phyloP scores from a whole-genome alignment of 306 rosid genomes.

The Potentilla sterilis region DNA sequence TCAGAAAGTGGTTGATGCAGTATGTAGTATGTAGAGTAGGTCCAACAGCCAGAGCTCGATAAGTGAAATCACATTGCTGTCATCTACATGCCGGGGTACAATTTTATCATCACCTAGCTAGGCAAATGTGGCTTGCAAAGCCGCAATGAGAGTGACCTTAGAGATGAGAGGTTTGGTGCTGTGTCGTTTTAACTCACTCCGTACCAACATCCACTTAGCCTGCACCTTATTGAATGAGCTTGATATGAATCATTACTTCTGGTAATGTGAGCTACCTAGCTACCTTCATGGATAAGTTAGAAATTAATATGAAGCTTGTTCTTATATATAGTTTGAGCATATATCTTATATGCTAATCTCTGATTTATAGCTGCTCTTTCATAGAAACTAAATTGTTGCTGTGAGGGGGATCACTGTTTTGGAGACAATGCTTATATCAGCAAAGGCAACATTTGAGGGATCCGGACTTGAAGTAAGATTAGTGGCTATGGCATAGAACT shows the following conservation, averaged over 20 bases:
- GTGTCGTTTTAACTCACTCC: too few relatives aligned
- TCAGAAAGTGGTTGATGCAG: background rate
- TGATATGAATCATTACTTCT: background rate
- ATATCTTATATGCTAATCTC: background rate
- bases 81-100: background rate
- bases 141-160: background rate
- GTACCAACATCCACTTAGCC: too few relatives aligned
- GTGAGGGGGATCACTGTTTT: too few relatives aligned
- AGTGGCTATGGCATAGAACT: too few relatives aligned
- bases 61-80: constrained; percentile 1
- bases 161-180: background rate
- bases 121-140: background rate
- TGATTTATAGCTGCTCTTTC: background rate
- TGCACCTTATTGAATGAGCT: background rate
- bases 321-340: background rate
- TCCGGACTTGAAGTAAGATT: too few relatives aligned
- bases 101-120: background rate
- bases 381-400: background rate
- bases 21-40: background rate
- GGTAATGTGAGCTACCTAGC: background rate
- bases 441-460: too few relatives aligned
- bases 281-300: background rate
- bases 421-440: too few relatives aligned
- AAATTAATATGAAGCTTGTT: background rate
- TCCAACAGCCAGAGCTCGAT: background rate